Evolutionary conservation across 2,329 filamentous ascomycete genomes (phyloP), one percentile per base, ranked within the genome.

Genomic region (Calonectria pseudoturangicola): DNA sequence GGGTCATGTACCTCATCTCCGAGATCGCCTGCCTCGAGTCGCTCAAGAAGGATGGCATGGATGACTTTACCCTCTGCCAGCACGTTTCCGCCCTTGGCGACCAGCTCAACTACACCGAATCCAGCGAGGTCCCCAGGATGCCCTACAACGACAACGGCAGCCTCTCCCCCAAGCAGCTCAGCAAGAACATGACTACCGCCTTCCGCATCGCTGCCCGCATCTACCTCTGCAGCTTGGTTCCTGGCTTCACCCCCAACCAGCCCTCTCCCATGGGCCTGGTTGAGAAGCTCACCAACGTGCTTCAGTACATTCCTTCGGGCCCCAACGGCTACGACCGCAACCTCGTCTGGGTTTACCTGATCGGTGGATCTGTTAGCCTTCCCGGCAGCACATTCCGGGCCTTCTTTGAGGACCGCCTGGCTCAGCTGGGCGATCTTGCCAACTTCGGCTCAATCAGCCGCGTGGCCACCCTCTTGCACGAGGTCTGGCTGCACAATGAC

Each of bases 1-100:
- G 93, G 27, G 94, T 98, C 85, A 98, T 99, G 95, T 98, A 98
- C 84, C 89, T 98, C 79, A 98, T 99, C 83, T 98, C 95, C 2
- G 97, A 99, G 86, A 98, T 98, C 79, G 95, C 96, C 68, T 98
- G 97, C 84, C 92, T 99, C 66, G 97, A 98, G 83, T 94, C 94
- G 4, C 91, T 98, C 75, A 97, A 97, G 88, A 87, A 88, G 47
- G 92, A 94, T 73, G 94, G 94, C 78, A 95, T 97, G 87, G 94
- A 98, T 78, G 93, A 97, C 81, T 92, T 97, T 76, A 91, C 92
- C 64, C 91, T 98, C 54, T 98, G 96, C 89, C 91, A 93, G 73
- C 96, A 98, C 84, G 95, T 98, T 47, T 92, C 93, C 74, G 92
- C 93, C n/a, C 92, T 98, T 8, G 96, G 95, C 56, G 91, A 94